Conservation (phyloP, 176 grass and related monocot genomes). For the Carex littledalei region DNA sequence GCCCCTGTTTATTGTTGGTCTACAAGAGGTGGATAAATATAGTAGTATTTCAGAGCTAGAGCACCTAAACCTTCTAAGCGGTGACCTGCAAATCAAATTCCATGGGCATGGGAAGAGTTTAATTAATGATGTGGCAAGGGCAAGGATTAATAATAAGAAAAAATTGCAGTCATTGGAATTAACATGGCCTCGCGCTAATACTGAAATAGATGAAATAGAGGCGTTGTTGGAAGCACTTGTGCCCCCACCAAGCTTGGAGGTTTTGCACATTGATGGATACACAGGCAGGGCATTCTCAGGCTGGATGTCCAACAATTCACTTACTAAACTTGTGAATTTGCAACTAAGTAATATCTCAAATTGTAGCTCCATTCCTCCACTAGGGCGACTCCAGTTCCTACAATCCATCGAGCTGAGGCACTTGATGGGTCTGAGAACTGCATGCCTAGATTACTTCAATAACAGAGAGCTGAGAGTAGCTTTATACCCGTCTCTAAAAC, state of each 20-base stretch:
- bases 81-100: slow-evolving; percentile 32
- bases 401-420: slow-evolving; percentile 36
- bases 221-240: slow-evolving; percentile 36
- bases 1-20: slow-evolving; percentile 32
- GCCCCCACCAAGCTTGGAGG: slow-evolving; percentile 37
- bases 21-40: slow-evolving; percentile 12
- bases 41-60: slow-evolving; percentile 37
- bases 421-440: slow-evolving; percentile 23
- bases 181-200: slow-evolving; percentile 14
- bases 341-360: slow-evolving; percentile 39
- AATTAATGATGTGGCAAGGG: slow-evolving; percentile 16
- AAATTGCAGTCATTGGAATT: slow-evolving; percentile 37
- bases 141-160: slow-evolving; percentile 35
- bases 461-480: background rate
- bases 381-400: slow-evolving; percentile 33
- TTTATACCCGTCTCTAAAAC: slow-evolving; percentile 42
- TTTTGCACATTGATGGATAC: slow-evolving; percentile 38
- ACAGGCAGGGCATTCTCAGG: slow-evolving; percentile 26
- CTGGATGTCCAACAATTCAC: slow-evolving; percentile 36
- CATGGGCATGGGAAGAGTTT: slow-evolving; percentile 12
- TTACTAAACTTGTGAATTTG: slow-evolving; percentile 40
- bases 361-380: slow-evolving; percentile 33
- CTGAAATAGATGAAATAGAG: slow-evolving; percentile 1
- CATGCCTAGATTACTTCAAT: slow-evolving; percentile 18
- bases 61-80: slow-evolving; percentile 26